These are phyloP conservation scores for Eucalyptus coolabah DNA, from an alignment of 345 rosid species.

Conservation along the genomic window DNA sequence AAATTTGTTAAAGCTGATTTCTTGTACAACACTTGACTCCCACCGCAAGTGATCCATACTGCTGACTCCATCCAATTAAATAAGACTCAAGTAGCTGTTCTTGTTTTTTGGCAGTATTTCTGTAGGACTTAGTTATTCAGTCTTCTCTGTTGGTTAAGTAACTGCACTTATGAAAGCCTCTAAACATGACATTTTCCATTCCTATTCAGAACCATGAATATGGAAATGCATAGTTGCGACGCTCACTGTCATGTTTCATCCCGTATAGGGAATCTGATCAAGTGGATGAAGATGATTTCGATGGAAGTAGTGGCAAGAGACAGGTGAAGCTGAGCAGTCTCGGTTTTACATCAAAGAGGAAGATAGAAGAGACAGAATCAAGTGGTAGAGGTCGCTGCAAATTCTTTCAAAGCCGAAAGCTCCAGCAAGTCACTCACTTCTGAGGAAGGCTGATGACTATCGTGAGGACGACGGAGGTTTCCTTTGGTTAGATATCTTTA, in stretches of 20 bases:
- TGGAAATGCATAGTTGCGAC: not conserved
- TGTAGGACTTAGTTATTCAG: not conserved
- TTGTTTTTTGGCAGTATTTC: not conserved
- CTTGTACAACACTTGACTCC: not conserved
- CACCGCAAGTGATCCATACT: not conserved
- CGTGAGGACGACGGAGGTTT: not conserved
- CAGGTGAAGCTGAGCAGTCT: conserved; percentile 62
- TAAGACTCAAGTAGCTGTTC: not conserved
- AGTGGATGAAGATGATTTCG: conserved; percentile 36
- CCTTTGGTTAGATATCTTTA: not conserved
- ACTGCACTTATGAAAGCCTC: not conserved
- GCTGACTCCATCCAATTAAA: not conserved
- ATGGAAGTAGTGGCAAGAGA: conserved; percentile 34
- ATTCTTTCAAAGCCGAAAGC: conserved; percentile 69
- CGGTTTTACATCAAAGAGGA: conserved; percentile 60
- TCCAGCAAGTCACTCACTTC: conserved; percentile 61
- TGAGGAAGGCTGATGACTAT: conserved; percentile 5
- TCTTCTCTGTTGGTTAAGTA: not conserved
- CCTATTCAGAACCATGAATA: not conserved
- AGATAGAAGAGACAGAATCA: conserved; percentile 65
- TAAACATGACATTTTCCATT: not conserved
- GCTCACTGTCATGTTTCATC: not conserved
- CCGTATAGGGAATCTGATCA: conserved; percentile 58
- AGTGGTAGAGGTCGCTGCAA: conserved; percentile 87
- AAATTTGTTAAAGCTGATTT: not conserved